Percentiles rank a stretch among this genome's conserved stretches.
These are phyloP conservation scores for Paspalum notatum DNA, from an alignment of 176 grass and related monocot genomes.

Conservation along the genomic window DNA sequence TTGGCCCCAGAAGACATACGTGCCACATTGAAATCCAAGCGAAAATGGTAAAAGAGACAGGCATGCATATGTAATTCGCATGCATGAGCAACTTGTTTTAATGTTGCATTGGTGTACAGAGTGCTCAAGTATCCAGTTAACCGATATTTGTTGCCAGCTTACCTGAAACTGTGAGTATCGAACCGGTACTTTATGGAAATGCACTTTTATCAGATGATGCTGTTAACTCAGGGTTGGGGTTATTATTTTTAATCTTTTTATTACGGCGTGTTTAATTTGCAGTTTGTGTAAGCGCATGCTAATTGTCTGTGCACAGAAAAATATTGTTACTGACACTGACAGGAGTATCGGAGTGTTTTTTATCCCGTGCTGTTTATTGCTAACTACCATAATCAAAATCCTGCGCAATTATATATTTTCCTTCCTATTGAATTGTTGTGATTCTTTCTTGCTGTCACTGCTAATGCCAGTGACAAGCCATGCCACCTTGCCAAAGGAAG, in stretches of 20 bases:
- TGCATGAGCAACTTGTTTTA: not conserved
- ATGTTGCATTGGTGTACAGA: not conserved
- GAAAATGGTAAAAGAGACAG: not conserved
- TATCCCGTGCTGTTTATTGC: not conserved
- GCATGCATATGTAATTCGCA: not conserved
- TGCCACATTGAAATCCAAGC: not conserved
- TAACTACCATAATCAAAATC: not conserved
- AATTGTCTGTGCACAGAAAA: not conserved
- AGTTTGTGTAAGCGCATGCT: not conserved
- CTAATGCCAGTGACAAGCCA: not conserved
- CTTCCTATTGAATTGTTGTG: not conserved
- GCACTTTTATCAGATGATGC: not conserved
- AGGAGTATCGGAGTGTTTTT: not conserved
- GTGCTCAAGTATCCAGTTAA: conserved; percentile 11
- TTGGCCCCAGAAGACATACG: not conserved
- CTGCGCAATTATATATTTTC: not conserved
- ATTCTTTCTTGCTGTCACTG: not conserved
- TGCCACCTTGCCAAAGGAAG: not conserved
- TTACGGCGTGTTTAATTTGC: not conserved
- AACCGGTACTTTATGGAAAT: not conserved
- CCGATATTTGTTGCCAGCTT: conserved; percentile 28
- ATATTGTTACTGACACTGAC: not conserved
- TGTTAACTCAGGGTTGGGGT: conserved; percentile 1
- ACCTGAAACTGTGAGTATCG: not conserved
- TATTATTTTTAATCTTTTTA: not conserved